Base-by-base conservation (phyloP, 176 grass and related monocot genomes). In the Musa troglodytarum region DNA sequence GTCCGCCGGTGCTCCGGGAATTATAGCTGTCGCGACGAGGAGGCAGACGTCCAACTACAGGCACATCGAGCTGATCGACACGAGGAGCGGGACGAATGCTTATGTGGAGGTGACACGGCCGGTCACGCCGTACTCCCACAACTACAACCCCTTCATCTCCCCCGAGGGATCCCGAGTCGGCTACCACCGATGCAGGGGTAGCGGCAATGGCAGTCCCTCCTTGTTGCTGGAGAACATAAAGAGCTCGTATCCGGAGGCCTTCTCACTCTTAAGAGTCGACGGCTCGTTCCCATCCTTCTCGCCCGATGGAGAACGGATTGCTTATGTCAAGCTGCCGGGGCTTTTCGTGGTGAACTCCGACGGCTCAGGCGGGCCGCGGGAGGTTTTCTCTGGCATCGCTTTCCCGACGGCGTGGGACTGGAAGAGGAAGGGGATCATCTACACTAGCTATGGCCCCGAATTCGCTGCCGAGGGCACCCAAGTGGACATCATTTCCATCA, bases 211-310 rank as follows among this genome's bases (percentile, higher is more conserved):
- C 13, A 83, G 83, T 63, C 50, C 85, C 19, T 83, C 87, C 56
- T 81, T 97, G 84, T 80, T 97, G 53, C 79, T 97, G 50, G 93
- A 97, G 85, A 97, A 52, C 78, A 82, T 97, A 80, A 88, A 67
- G 78, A 88, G 74, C 76, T 71, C 81, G 0, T 53, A 74, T 50
- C 56, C 83, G 23, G 82, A 93, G 1, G n/a, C 64, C 24, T 89
- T 96, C 78, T 93, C 94, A 10, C 86, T 97, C 5, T 86, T 97
- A 72, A 88, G 94, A 72, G 34, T 97, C 72, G 94, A 97, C 58
- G 90, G 94, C 0, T 93, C 84, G 12, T 97, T 76, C 86, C 86
- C 94, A 29, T 97, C 94, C 21, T 91, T 97, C 82, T 97, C 94
- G 9, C 94, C 80, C 16, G 94, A 97, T 68, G 94, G 94, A 58